A percentile compares a stretch with the other conserved stretches of the same genome.
Conservation (phyloP, 2,329 filamentous ascomycete genomes). For the Fusarium succisae region DNA sequence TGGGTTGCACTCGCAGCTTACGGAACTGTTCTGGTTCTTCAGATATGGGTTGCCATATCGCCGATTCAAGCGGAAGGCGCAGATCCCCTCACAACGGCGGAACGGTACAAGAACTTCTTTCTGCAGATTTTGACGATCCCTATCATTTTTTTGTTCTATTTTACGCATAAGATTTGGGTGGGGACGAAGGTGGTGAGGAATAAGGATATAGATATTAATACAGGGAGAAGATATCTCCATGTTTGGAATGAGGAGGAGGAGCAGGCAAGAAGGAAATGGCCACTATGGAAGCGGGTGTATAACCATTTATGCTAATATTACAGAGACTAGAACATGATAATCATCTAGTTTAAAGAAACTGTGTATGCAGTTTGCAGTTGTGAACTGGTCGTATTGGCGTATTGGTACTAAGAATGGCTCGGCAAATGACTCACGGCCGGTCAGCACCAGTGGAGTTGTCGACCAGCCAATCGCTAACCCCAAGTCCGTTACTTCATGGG, state of each 20-base stretch:
- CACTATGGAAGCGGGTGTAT: slow-evolving; percentile 78
- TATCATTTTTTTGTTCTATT: slow-evolving; percentile 72
- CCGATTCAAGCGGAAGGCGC: slow-evolving; percentile 59
- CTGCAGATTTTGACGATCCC: slow-evolving; percentile 74
- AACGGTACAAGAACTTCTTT: slow-evolving; percentile 73
- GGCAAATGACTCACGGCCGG: slow-evolving; percentile 11
- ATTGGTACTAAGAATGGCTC: neutral
- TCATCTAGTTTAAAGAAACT: neutral
- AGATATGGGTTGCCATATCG: slow-evolving; percentile 87
- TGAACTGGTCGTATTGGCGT: neutral
- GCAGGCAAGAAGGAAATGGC: slow-evolving; percentile 73
- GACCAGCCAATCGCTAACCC: neutral
- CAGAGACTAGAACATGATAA: neutral
- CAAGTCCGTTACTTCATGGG: no score
- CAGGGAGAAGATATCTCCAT: slow-evolving; percentile 85
- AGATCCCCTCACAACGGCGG: slow-evolving; percentile 36
- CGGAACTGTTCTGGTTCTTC: slow-evolving; percentile 77
- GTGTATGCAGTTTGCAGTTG: neutral
- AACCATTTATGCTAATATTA: slow-evolving; percentile 70
- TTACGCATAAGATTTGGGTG: slow-evolving; percentile 79
- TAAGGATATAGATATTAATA: slow-evolving; percentile 84
- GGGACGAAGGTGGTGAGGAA: slow-evolving; percentile 72
- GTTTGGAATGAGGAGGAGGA: slow-evolving; percentile 79
- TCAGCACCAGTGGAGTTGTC: neutral
- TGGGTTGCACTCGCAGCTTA: slow-evolving; percentile 85